These are phyloP conservation scores for Aspergillus unguis DNA, from an alignment of 2,329 filamentous ascomycete genomes.

Conservation along the genomic window DNA sequence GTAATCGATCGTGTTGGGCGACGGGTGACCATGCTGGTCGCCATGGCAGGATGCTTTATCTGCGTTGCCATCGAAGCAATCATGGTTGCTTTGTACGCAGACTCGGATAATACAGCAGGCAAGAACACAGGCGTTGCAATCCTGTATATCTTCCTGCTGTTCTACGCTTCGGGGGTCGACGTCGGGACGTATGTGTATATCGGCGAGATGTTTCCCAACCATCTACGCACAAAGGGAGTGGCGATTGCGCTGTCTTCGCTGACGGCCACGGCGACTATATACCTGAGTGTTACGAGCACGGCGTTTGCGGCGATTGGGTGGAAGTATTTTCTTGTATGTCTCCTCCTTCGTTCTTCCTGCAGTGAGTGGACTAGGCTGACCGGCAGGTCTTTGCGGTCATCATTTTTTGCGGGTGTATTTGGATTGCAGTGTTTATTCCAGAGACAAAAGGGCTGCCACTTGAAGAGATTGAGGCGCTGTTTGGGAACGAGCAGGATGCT, in stretches of 20 bases:
- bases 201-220: neutral
- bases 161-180: neutral
- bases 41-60: neutral
- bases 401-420: neutral
- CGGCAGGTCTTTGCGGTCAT: neutral
- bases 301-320: neutral
- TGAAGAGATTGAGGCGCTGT: neutral
- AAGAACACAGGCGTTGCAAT: neutral
- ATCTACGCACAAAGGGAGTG: neutral
- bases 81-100: neutral
- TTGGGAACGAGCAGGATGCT: neutral
- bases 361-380: neutral
- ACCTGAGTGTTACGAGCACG: neutral
- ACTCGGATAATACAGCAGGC: neutral
- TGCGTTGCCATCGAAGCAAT: neutral
- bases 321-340: neutral
- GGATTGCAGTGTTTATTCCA: neutral
- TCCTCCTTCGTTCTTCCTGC: neutral
- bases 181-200: neutral
- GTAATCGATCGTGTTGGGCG: neutral
- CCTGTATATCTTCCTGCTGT: neutral
- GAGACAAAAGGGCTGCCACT: neutral
- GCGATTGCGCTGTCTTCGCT: neutral
- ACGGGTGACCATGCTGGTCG: neutral
- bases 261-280: neutral